phyloP scores from a whole-genome alignment of 768 basidiomycete genomes.

The Neoboletus brunneissimus region DNA sequence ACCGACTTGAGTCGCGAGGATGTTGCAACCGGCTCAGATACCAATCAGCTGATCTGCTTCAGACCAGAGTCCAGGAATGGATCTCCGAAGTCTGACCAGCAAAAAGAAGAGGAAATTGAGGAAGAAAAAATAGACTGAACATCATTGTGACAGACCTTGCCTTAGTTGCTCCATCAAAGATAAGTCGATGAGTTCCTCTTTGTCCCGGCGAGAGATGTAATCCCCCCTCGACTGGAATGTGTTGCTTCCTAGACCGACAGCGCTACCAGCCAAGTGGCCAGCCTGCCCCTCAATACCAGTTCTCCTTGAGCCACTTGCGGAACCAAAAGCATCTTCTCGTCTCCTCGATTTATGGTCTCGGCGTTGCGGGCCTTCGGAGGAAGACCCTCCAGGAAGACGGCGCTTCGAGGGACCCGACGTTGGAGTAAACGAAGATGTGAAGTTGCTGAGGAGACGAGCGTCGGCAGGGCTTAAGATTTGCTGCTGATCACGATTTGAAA shows the following conservation, averaged over 20 bases:
- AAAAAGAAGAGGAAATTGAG: neutral
- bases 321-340: constrained; percentile 40
- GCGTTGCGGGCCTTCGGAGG: constrained; percentile 40
- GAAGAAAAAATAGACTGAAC: neutral
- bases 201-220: constrained; percentile 46
- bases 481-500: constrained; percentile 30
- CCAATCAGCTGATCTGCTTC: constrained; percentile 26
- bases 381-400: constrained; percentile 48
- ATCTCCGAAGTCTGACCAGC: constrained; percentile 49
- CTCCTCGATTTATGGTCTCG: constrained; percentile 52
- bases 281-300: constrained; percentile 22
- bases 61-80: constrained; percentile 44
- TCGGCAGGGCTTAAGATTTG: constrained; percentile 21
- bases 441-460: constrained; percentile 17
- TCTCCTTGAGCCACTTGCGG: constrained; percentile 23
- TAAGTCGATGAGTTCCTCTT: constrained; percentile 53
- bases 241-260: constrained; percentile 14
- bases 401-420: constrained; percentile 44
- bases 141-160: constrained; percentile 41
- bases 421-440: constrained; percentile 20
- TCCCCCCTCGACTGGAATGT: constrained; percentile 34
- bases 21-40: neutral
- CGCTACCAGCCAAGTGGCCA: constrained; percentile 7
- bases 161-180: constrained; percentile 50
- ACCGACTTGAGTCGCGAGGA: constrained; percentile 4